These are phyloP conservation scores for Porodaedalea pini DNA, from an alignment of 1,284 basidiomycete species.

Conservation along the genomic window DNA sequence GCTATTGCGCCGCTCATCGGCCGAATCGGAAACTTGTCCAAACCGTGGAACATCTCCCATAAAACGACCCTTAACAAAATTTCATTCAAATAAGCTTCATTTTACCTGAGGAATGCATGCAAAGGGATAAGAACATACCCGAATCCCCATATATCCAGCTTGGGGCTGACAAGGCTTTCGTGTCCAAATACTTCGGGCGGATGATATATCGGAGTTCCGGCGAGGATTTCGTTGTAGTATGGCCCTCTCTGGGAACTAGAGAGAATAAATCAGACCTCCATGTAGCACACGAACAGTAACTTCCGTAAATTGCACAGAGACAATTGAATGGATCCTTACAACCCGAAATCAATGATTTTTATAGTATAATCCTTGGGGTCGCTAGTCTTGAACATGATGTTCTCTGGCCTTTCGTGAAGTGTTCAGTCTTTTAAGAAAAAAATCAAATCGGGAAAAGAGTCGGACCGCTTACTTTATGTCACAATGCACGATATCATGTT, in stretches of 20 bases:
- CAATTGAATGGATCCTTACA: not conserved
- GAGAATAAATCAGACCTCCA: too few species aligned
- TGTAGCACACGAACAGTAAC: not conserved
- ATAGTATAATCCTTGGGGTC: not conserved
- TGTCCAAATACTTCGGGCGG: not conserved
- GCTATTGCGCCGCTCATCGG: not conserved
- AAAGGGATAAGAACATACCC: not conserved
- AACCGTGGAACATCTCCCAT: not conserved
- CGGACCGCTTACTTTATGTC: not conserved
- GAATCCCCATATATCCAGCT: not conserved
- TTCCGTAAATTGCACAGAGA: not conserved
- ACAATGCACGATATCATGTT: not conserved
- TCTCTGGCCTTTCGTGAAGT: not conserved
- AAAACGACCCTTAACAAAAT: not conserved
- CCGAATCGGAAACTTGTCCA: not conserved
- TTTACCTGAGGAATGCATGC: not conserved
- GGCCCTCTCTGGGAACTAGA: not conserved
- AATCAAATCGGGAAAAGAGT: not conserved
- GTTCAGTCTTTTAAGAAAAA: not conserved
- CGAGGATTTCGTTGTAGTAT: not conserved
- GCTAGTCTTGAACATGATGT: not conserved
- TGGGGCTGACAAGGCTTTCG: not conserved
- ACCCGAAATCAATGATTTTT: not conserved
- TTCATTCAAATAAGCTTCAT: not conserved
- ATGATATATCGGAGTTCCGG: not conserved